A percentile compares a stretch with the other conserved stretches of the same genome.
Evolutionary conservation across 2,329 filamentous ascomycete genomes (phyloP).

Genomic region (Lithohypha guttulata): DNA sequence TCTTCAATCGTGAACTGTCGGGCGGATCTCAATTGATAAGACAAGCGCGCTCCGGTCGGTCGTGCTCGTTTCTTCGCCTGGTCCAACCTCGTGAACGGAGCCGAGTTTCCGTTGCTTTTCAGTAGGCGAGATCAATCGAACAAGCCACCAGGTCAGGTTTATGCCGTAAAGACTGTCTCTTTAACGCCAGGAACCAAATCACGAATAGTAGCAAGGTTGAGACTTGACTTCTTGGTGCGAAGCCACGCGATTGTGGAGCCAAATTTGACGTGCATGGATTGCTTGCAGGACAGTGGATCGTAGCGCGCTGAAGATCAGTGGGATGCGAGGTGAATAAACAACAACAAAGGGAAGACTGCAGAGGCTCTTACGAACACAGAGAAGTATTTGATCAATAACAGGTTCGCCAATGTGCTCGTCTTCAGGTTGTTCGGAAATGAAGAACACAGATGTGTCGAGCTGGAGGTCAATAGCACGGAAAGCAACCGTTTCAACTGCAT

Average conservation of each 20-base stretch:
- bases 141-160: background rate
- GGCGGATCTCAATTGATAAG: too few species aligned
- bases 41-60: background rate
- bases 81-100: background rate
- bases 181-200: background rate
- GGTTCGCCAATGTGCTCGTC: background rate
- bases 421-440: slow-evolving; percentile 2
- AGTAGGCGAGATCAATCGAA: background rate
- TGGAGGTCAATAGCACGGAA: background rate
- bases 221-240: background rate
- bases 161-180: background rate
- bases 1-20: background rate
- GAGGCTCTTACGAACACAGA: background rate
- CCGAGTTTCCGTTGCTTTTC: background rate
- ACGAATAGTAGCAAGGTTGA: slow-evolving; percentile 1
- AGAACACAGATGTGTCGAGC: background rate
- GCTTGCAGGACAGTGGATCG: background rate
- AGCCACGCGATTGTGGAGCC: slow-evolving; percentile 3
- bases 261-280: slow-evolving; percentile 5
- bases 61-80: background rate
- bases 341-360: background rate
- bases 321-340: background rate
- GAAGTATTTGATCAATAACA: background rate
- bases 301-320: background rate
- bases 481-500: slow-evolving; percentile 1